These are phyloP conservation scores for Murraya paniculata DNA, from an alignment of 345 rosid species.

Conservation along the genomic window DNA sequence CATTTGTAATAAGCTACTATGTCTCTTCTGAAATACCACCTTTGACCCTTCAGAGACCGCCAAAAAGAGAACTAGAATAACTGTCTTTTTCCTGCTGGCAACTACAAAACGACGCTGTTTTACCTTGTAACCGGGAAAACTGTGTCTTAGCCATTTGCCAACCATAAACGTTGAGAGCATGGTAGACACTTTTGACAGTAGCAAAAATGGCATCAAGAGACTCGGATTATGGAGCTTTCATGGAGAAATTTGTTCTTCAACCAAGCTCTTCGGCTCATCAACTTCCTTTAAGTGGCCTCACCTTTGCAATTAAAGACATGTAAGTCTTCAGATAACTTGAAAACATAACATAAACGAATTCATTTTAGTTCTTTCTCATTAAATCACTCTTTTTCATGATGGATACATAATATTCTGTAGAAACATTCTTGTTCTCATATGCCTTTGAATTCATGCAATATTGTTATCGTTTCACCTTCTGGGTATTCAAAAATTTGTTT, in stretches of 20 bases:
- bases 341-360: neutral
- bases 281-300: slow-evolving; percentile 58
- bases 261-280: slow-evolving; percentile 44
- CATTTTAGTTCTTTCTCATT: neutral
- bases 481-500: slow-evolving; percentile 10
- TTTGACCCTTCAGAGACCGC: neutral
- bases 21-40: neutral
- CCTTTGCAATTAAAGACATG: slow-evolving; percentile 95
- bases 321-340: slow-evolving; percentile 21
- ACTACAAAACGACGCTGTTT: neutral
- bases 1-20: neutral
- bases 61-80: too few species aligned
- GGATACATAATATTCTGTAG: neutral
- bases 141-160: neutral
- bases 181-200: neutral
- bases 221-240: slow-evolving; percentile 76
- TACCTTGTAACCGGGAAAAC: neutral
- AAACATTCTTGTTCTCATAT: neutral
- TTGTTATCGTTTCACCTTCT: neutral
- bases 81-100: neutral
- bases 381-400: neutral
- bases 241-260: slow-evolving; percentile 57
- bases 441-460: neutral
- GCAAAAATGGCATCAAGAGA: slow-evolving; percentile 36
- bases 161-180: neutral